These are phyloP conservation scores for Lotmaria passim DNA, from an alignment of 208 protist genomes.

Conservation along the genomic window DNA sequence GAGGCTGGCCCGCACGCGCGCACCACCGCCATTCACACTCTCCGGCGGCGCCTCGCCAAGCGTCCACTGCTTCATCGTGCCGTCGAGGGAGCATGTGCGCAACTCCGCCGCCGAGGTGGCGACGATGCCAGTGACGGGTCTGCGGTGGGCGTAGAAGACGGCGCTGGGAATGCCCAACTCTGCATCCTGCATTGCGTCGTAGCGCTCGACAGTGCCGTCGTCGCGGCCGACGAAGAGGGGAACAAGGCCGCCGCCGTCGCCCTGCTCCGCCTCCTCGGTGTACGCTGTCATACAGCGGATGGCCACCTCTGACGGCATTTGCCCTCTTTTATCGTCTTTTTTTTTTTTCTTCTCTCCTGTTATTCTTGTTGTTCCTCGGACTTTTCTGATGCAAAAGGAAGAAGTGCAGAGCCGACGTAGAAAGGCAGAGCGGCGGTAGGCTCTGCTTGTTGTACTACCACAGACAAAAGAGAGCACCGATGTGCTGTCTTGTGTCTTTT, in stretches of 20 bases:
- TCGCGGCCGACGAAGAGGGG: constrained; percentile 76
- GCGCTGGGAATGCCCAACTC: constrained; percentile 54
- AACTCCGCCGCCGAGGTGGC: constrained; percentile 52
- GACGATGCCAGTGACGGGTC: constrained; percentile 65
- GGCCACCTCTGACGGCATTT: constrained; percentile 33
- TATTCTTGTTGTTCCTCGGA: not conserved
- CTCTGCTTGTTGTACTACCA: too few species aligned
- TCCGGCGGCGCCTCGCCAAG: constrained; percentile 27
- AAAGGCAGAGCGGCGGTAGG: too few species aligned
- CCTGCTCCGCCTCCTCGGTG: constrained; percentile 41
- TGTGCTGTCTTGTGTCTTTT: not conserved
- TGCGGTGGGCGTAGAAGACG: constrained; percentile 64
- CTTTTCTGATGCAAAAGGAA: too few species aligned
- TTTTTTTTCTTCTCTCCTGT: not conserved
- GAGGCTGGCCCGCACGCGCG: constrained; percentile 29
- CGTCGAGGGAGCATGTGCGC: constrained; percentile 75
- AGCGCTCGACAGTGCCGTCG: constrained; percentile 78
- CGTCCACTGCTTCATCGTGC: constrained; percentile 73
- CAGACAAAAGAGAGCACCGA: not conserved
- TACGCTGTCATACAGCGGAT: constrained; percentile 64
- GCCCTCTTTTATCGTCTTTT: not conserved
- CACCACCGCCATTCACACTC: constrained; percentile 16
- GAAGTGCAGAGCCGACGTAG: too few species aligned
- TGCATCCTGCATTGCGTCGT: constrained; percentile 58
- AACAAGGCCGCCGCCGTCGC: constrained; percentile 42